A percentile compares a stretch with the other conserved stretches of the same genome.
Evolutionary conservation across 352 stramenopile species (phyloP).

Genomic region (Phytophthora aleatoria): DNA sequence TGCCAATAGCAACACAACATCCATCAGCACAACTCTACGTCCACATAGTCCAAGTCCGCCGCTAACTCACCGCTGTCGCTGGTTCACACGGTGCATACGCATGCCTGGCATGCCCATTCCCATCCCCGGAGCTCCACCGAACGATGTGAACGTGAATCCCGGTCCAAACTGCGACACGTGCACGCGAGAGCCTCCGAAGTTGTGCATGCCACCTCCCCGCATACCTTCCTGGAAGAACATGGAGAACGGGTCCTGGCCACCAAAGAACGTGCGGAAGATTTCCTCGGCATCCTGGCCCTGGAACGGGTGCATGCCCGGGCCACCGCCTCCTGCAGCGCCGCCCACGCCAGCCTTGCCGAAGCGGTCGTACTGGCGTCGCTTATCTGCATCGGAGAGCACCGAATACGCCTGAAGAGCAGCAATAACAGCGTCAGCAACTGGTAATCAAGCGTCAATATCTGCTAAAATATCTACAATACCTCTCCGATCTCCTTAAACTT

Average conservation of each 20-base stretch:
- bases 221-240: slow-evolving; percentile 86
- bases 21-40: slow-evolving; percentile 3
- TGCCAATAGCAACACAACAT: slow-evolving; percentile 22
- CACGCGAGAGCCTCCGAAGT: slow-evolving; percentile 62
- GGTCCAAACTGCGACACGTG: slow-evolving; percentile 82
- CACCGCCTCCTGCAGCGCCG: slow-evolving; percentile 37
- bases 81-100: slow-evolving; percentile 53
- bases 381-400: slow-evolving; percentile 89
- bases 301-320: slow-evolving; percentile 55
- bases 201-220: slow-evolving; percentile 50
- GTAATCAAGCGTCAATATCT: not conserved
- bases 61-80: slow-evolving; percentile 49
- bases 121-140: slow-evolving; percentile 60
- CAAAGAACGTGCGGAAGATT: slow-evolving; percentile 85
- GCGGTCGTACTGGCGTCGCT: slow-evolving; percentile 90
- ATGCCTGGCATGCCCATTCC: slow-evolving; percentile 58
- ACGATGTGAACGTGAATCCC: slow-evolving; percentile 78
- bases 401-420: slow-evolving; percentile 75
- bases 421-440: not conserved
- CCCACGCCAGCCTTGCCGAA: slow-evolving; percentile 86
- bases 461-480: slow-evolving; percentile 39
- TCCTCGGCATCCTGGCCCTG: slow-evolving; percentile 80
- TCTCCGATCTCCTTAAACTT: slow-evolving; percentile 92
- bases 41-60: not conserved
- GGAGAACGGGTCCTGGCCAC: slow-evolving; percentile 80